A percentile compares a stretch with the other conserved stretches of the same genome.
phyloP scores from a whole-genome alignment of 2,329 filamentous ascomycete species.

The Verticillium albo-atrum region DNA sequence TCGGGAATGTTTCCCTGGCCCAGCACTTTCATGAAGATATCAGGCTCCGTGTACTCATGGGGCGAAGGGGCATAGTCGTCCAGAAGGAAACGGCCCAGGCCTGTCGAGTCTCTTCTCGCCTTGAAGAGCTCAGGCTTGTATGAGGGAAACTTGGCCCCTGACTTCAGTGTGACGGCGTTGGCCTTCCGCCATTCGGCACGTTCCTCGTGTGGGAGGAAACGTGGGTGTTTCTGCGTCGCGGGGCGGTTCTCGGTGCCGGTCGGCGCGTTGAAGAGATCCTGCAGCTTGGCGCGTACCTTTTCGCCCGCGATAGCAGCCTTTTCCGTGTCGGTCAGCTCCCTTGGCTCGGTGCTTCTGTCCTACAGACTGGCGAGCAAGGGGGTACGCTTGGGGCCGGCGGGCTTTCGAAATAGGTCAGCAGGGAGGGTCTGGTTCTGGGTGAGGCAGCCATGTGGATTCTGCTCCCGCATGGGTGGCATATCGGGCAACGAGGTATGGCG shows the following conservation, averaged over 20 bases:
- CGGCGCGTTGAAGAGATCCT: neutral
- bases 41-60: neutral
- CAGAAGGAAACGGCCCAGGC: neutral
- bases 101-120: neutral
- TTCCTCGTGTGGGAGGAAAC: neutral
- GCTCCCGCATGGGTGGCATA: neutral
- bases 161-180: neutral
- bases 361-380: neutral
- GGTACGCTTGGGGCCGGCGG: neutral
- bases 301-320: neutral
- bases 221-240: neutral
- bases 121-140: neutral
- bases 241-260: neutral
- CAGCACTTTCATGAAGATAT: neutral
- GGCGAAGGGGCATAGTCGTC: neutral
- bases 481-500: neutral
- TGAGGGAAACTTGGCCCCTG: neutral
- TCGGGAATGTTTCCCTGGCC: neutral
- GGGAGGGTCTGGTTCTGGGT: neutral
- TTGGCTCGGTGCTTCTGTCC: neutral
- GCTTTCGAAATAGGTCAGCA: neutral
- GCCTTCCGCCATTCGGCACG: neutral
- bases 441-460: neutral
- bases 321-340: neutral
- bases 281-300: neutral